Evolutionary conservation across 2,329 filamentous ascomycete genomes (phyloP).

Genomic region (Beauveria sp.): DNA sequence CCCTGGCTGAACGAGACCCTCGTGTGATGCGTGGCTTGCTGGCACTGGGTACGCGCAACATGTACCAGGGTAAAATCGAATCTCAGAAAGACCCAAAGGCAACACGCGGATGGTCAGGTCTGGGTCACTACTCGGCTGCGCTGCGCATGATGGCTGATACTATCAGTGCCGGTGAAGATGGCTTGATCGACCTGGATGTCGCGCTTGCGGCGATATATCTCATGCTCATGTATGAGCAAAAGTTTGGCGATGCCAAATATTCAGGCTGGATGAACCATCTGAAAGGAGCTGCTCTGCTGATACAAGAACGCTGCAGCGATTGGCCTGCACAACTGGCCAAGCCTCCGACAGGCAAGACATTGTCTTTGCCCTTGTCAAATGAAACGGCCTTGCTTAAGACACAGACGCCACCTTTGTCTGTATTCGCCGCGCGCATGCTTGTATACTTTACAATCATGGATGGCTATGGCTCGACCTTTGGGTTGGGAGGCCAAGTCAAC

Average conservation of each 20-base stretch:
- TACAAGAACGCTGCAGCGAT: constrained; percentile 20
- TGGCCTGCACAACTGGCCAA: constrained; percentile 5
- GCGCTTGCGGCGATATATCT: constrained; percentile 26
- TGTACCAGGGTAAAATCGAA: constrained; percentile 20
- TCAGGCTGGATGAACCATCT: constrained; percentile 25
- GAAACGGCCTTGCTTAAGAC: constrained; percentile 7
- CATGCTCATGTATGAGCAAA: constrained; percentile 31
- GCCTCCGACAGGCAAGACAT: not conserved
- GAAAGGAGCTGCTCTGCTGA: constrained; percentile 23
- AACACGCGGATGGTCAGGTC: constrained; percentile 13
- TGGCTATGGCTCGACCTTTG: constrained; percentile 23
- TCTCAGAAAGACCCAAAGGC: constrained; percentile 4
- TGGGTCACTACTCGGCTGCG: constrained; percentile 25
- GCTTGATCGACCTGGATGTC: constrained; percentile 21
- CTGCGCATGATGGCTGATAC: constrained; percentile 25
- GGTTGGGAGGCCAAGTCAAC: constrained; percentile 26
- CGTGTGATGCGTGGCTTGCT: constrained; percentile 30
- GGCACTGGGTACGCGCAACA: constrained; percentile 25
- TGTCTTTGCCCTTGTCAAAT: not conserved
- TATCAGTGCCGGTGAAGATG: constrained; percentile 17
- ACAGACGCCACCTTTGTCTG: constrained; percentile 17
- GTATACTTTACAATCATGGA: constrained; percentile 27
- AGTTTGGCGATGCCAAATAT: constrained; percentile 26
- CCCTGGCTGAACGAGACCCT: constrained; percentile 23
- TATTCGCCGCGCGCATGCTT: constrained; percentile 26